Conservation (phyloP, 345 rosid genomes). For the Kandelia obovata region DNA sequence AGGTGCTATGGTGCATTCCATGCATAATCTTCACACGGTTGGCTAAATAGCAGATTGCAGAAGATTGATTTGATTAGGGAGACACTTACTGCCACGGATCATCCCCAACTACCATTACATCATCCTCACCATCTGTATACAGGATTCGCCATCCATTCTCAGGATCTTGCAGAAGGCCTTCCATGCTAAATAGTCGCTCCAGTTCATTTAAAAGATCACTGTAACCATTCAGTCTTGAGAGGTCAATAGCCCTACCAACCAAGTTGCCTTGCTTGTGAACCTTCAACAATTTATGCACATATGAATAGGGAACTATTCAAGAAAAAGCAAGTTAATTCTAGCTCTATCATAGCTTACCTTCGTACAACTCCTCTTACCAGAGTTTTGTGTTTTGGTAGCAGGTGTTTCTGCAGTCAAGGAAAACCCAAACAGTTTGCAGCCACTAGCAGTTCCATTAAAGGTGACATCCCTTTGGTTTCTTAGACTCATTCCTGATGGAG, state of each 20-base stretch:
- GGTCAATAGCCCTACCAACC: constrained; percentile 92
- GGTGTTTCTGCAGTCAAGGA: constrained; percentile 55
- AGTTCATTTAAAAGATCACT: constrained; percentile 67
- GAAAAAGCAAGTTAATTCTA: constrained; percentile 6
- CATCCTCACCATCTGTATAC: constrained; percentile 86
- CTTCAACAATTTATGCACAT: constrained; percentile 34
- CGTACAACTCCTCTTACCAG: constrained; percentile 86
- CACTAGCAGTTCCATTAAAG: constrained; percentile 40
- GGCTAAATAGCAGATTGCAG: not conserved
- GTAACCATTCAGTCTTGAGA: constrained; percentile 65
- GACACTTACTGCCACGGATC: constrained; percentile 92
- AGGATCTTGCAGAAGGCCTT: constrained; percentile 69
- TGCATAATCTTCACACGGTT: not conserved
- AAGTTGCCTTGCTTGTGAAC: constrained; percentile 94
- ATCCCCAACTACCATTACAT: constrained; percentile 91
- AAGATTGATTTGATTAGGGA: not conserved
- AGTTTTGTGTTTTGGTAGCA: constrained; percentile 45
- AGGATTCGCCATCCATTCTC: constrained; percentile 79
- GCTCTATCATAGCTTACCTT: constrained; percentile 52
- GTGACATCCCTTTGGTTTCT: constrained; percentile 34
- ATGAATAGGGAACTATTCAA: constrained; percentile 18
- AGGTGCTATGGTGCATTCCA: not conserved
- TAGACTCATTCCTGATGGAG: constrained; percentile 34
- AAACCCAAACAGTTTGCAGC: constrained; percentile 85
- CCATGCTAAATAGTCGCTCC: constrained; percentile 78